A percentile compares a stretch with the other conserved stretches of the same genome.
Conservation (phyloP, 2,329 filamentous ascomycete species). For the Fusarium mexicanum region DNA sequence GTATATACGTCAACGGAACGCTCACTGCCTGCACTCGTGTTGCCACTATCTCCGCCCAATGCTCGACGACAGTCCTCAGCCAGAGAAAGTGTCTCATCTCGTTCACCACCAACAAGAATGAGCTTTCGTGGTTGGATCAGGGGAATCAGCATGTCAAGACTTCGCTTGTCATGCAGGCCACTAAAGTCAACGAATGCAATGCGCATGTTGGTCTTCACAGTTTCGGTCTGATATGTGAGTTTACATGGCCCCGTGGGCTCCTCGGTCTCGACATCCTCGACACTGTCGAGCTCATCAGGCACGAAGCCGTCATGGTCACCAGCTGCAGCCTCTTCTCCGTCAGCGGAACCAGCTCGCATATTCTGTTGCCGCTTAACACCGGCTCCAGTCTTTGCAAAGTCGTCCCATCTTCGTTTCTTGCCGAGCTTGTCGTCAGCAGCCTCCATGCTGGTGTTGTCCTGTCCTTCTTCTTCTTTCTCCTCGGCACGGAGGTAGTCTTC, state of each 20-base stretch:
- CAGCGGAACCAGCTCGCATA: slow-evolving; percentile 54
- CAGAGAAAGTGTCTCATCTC: slow-evolving; percentile 79
- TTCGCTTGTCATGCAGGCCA: slow-evolving; percentile 91
- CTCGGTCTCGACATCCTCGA: slow-evolving; percentile 64
- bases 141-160: slow-evolving; percentile 92
- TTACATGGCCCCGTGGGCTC: slow-evolving; percentile 76
- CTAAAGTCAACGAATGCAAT: slow-evolving; percentile 92
- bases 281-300: slow-evolving; percentile 66
- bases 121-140: slow-evolving; percentile 94
- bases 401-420: slow-evolving; percentile 95
- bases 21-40: slow-evolving; percentile 51
- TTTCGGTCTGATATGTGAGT: slow-evolving; percentile 71
- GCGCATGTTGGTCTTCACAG: slow-evolving; percentile 74
- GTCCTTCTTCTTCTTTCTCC: slow-evolving; percentile 81
- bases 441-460: slow-evolving; percentile 55
- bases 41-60: slow-evolving; percentile 46
- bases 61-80: slow-evolving; percentile 83
- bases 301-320: slow-evolving; percentile 50
- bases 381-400: slow-evolving; percentile 54
- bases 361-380: slow-evolving; percentile 68
- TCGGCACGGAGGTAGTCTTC: slow-evolving; percentile 95
- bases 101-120: slow-evolving; percentile 85
- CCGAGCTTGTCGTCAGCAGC: slow-evolving; percentile 74
- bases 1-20: slow-evolving; percentile 79
- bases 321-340: slow-evolving; percentile 55